Conservation (phyloP, 2,329 filamentous ascomycete species). For the Emericellopsis atlantica region DNA sequence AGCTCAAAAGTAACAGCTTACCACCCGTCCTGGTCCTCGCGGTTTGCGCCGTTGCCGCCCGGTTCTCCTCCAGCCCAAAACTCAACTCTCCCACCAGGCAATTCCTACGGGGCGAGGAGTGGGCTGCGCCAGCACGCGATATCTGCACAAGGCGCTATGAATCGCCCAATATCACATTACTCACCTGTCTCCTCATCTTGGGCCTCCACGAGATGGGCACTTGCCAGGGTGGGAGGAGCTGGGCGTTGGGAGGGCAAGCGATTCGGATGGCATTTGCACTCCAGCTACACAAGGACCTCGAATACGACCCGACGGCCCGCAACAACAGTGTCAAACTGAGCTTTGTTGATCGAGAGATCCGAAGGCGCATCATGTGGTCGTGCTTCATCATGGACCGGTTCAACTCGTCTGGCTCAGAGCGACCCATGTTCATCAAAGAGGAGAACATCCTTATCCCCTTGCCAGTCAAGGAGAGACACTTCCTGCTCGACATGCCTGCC, state of each 20-base stretch:
- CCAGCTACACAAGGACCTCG: slow-evolving; percentile 83
- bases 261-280: slow-evolving; percentile 95
- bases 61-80: slow-evolving; percentile 82
- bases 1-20: slow-evolving; percentile 51
- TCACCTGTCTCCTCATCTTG: slow-evolving; percentile 80
- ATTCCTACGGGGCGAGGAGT: slow-evolving; percentile 81
- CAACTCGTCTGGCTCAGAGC: slow-evolving; percentile 88
- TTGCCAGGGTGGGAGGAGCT: slow-evolving; percentile 89
- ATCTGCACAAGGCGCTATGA: slow-evolving; percentile 85
- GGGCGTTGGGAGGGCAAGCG: slow-evolving; percentile 90
- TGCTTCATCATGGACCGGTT: slow-evolving; percentile 97
- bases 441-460: slow-evolving; percentile 81
- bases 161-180: slow-evolving; percentile 88
- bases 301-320: slow-evolving; percentile 63
- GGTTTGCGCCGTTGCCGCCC: slow-evolving; percentile 87
- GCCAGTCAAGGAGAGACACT: slow-evolving; percentile 81
- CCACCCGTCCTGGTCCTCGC: slow-evolving; percentile 88
- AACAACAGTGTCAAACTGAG: slow-evolving; percentile 56
- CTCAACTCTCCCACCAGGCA: slow-evolving; percentile 58
- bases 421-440: slow-evolving; percentile 83
- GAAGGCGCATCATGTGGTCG: slow-evolving; percentile 92
- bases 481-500: slow-evolving; percentile 81
- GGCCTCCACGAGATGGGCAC: slow-evolving; percentile 94
- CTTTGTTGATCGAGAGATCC: slow-evolving; percentile 86
- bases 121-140: slow-evolving; percentile 76